Evolutionary conservation across 352 stramenopile genomes (phyloP), one percentile per base, ranked within the genome.

Genomic region (Globisporangium barbulae): DNA sequence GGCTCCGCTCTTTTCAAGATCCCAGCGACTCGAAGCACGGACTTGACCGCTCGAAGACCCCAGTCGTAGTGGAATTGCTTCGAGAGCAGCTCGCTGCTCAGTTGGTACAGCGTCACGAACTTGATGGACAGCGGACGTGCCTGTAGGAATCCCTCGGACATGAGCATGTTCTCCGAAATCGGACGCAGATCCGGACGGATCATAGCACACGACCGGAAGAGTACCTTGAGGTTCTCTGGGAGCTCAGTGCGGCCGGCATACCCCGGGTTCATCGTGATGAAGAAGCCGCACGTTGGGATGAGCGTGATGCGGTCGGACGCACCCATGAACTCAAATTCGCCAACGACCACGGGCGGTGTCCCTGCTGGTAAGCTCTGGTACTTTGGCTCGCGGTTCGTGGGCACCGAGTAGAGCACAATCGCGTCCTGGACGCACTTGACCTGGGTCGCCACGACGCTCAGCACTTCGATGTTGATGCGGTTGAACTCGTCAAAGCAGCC

Each of bases 241-340:
- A 97, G 76, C 57, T 97, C 85, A 0, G 84, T 94, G 4, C 86
- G 84, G 12, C 85, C 93, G 12, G 90, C 90, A 58, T 98, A 98
- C 7, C 93, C 93, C 9, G 93, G 93, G 73, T 98, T 98, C 93
- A 98, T 98, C 9, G 93, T 98, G 64, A 98, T 98, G 70, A 97
- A 98, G 72, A 98, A 97, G 5, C 91, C 91, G 52, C 87, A 95
- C 1, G 85, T 96, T 12, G 87, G 87, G 42, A 96, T 94, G 31
- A 96, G 62, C 5, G 84, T 93, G 66, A 94, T 94, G 7, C 84
- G 79, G 54, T 96, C 88, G 0, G 86, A 93, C 8, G 84, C 77
- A 0, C 87, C 88, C 85, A 96, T 95, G 56, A 96, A 96, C 57
- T 94, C 86, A 37, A 94, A 96, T 52, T 94, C 84, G 0, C 87